Evolutionary conservation across 306 rosid species (phyloP).

Genomic region (Purshia tridentata): DNA sequence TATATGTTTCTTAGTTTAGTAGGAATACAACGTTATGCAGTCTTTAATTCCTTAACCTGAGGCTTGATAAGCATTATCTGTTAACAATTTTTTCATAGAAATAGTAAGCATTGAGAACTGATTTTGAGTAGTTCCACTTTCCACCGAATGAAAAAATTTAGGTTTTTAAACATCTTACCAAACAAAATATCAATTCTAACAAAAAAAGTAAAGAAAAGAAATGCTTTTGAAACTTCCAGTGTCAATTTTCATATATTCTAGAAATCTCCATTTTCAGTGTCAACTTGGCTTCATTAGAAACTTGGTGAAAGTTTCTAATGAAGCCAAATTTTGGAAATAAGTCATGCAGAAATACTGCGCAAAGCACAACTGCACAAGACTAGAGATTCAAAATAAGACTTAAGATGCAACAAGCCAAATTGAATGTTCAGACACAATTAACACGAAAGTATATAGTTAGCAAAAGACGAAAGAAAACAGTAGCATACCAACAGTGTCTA

Average conservation of each 20-base stretch:
- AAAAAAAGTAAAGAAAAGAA: background rate
- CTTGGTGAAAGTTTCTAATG: background rate
- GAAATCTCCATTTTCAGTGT: too few relatives aligned
- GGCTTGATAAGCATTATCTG: background rate
- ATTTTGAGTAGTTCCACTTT: background rate
- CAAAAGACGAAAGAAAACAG: conserved; percentile 19
- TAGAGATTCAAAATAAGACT: background rate
- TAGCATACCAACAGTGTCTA: conserved; percentile 90
- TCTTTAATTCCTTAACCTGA: background rate
- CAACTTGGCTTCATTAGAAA: too few relatives aligned
- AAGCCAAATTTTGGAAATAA: background rate
- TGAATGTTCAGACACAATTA: conserved; percentile 6
- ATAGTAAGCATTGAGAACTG: background rate
- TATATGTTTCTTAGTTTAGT: background rate
- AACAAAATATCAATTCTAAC: background rate
- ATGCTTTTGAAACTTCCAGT: too few relatives aligned
- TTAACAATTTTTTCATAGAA: background rate
- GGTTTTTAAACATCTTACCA: background rate
- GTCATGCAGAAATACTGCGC: background rate
- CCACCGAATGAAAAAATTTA: background rate
- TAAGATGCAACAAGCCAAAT: background rate
- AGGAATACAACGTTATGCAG: background rate
- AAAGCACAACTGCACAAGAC: background rate
- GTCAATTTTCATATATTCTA: too few relatives aligned
- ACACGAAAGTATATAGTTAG: background rate